Percentiles rank a stretch among this genome's conserved stretches.
phyloP scores from a whole-genome alignment of 2,329 filamentous ascomycete genomes.

The Penicillium sp. region DNA sequence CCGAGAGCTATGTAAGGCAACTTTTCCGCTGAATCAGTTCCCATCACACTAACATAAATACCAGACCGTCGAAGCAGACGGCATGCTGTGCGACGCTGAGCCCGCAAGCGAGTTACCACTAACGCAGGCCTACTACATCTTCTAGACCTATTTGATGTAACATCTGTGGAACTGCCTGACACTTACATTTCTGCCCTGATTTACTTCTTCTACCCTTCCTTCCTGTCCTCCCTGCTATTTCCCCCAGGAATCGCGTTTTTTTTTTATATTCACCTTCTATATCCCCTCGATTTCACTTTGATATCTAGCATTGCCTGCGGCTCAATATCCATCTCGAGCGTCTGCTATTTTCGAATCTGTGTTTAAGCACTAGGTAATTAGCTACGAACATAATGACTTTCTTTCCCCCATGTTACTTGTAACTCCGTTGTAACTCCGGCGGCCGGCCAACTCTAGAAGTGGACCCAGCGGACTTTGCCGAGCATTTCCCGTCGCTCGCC shows the following conservation, averaged over 20 bases:
- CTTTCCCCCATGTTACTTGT: background rate
- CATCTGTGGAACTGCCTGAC: background rate
- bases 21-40: background rate
- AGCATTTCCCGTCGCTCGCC: background rate
- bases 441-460: conserved; percentile 3
- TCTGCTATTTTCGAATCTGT: conserved; percentile 9
- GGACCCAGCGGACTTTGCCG: conserved; percentile 12
- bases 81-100: conserved; percentile 68
- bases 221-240: background rate
- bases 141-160: conserved; percentile 44
- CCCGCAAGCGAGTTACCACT: conserved; percentile 70
- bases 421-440: conserved; percentile 4
- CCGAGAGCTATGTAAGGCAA: conserved; percentile 71
- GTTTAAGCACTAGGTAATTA: conserved; percentile 11
- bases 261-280: background rate
- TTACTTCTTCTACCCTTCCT: background rate
- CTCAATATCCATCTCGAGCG: conserved; percentile 19
- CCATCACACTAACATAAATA: background rate
- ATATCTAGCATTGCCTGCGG: conserved; percentile 6
- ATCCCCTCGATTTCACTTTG: background rate
- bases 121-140: conserved; percentile 74
- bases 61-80: conserved; percentile 78
- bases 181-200: background rate
- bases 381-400: conserved; percentile 11
- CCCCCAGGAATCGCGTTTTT: background rate